These are phyloP conservation scores for Neurospora tetrasperma DNA, from an alignment of 495 filamentous ascomycete genomes.

Conservation along the genomic window DNA sequence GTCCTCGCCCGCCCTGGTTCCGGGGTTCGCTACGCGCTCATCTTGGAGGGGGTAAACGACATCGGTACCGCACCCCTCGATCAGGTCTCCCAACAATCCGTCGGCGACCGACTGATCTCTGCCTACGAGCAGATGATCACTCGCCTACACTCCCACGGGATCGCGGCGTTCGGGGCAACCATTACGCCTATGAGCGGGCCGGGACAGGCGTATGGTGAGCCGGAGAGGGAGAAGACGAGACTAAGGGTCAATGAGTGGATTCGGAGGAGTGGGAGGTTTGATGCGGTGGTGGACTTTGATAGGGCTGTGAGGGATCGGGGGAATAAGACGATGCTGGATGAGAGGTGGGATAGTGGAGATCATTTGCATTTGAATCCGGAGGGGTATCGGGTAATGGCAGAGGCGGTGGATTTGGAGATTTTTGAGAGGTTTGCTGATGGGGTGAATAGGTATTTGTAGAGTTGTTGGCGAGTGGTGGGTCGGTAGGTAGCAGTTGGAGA, in stretches of 20 bases:
- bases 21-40: slow-evolving; percentile 40
- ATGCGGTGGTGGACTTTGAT: slow-evolving; percentile 56
- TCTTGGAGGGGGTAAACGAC: slow-evolving; percentile 63
- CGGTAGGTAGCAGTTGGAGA: neutral
- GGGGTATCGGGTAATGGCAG: slow-evolving; percentile 49
- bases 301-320: slow-evolving; percentile 37
- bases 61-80: slow-evolving; percentile 38
- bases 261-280: slow-evolving; percentile 43
- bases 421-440: slow-evolving; percentile 27
- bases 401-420: slow-evolving; percentile 41
- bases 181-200: slow-evolving; percentile 50
- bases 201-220: slow-evolving; percentile 34
- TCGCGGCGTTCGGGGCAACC: slow-evolving; percentile 48
- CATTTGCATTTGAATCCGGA: slow-evolving; percentile 50
- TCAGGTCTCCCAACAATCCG: slow-evolving; percentile 24
- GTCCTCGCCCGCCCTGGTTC: slow-evolving; percentile 39
- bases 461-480: neutral
- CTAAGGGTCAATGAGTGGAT: slow-evolving; percentile 54
- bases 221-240: slow-evolving; percentile 40
- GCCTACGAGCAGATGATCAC: slow-evolving; percentile 48
- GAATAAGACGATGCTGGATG: slow-evolving; percentile 31
- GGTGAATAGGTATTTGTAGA: slow-evolving; percentile 11
- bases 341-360: slow-evolving; percentile 49
- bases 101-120: slow-evolving; percentile 39
- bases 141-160: slow-evolving; percentile 38